Base-by-base conservation (phyloP, 2,329 filamentous ascomycete genomes). In the Botrytis pseudocinerea region DNA sequence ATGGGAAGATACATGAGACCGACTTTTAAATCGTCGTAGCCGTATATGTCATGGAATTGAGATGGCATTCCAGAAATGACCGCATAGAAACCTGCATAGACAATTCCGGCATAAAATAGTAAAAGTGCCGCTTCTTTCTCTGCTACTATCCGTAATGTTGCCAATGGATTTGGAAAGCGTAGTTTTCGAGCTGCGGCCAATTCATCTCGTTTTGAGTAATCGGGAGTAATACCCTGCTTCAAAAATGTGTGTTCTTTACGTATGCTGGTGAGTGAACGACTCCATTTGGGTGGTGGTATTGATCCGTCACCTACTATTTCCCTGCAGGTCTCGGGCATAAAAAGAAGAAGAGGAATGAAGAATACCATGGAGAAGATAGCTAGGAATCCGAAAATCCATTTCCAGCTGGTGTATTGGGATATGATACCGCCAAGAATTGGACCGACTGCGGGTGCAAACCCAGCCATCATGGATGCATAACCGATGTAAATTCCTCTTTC, bases 401-500 rank as follows among this genome's bases (percentile, higher is more conserved):
- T 72, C 76, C 76, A 80, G 48, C 77, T 76, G 25, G 75, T 74
- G 35, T 75, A 75, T 70, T 79, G 75, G 3, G 63, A 63, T 12
- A 79, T 54, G 14, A 77, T 66, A 25, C 77, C 78, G n/a, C 79
- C 78, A 18, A 80, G 60, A 18, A 79, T 74, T 2, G 78, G 78
- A 18, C 75, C 77, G 28, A 78, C 51, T 35, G 74, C 71, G 0
- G 75, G 74, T 20, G 82, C 86, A 1, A 91, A 78, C 0, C 89
- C 84, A 0, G 76, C 89, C 89, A 54, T 85, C 82, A 3, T 89
- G 46, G 86, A 87, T 28, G 89, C 87, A 75, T 89, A 86, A 60
- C 88, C 91, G 82, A 94, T 90, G 78, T 92, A 94, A 69, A 86
- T 89, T 73, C 91, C 78, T 61, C 78, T 83, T 78, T 93, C 90